Percentiles rank a stretch among this genome's conserved stretches.
These are phyloP conservation scores for Neurospora sp. DNA, from an alignment of 495 filamentous ascomycete species.

Conservation along the genomic window DNA sequence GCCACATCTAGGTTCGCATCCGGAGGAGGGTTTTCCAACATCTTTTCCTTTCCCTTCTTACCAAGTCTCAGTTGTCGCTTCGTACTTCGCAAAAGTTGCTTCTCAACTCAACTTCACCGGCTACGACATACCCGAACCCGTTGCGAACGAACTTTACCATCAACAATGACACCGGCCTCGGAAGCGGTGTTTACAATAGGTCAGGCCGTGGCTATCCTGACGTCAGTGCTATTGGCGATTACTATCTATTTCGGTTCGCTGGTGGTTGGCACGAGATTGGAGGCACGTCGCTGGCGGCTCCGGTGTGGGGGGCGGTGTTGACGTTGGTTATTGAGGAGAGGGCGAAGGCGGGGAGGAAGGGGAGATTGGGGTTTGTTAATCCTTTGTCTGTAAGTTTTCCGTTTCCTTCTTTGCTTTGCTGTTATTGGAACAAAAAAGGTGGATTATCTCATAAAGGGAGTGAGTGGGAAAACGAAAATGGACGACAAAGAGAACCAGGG, in stretches of 20 bases:
- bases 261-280: constrained; percentile 33
- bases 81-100: constrained; percentile 46
- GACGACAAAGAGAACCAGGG: not conserved
- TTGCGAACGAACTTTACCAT: not conserved
- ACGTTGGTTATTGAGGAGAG: constrained; percentile 56
- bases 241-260: constrained; percentile 38
- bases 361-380: constrained; percentile 38
- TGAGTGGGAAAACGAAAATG: not conserved
- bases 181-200: constrained; percentile 39
- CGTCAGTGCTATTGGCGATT: constrained; percentile 53
- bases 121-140: constrained; percentile 14
- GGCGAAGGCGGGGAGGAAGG: constrained; percentile 39
- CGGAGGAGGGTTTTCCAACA: constrained; percentile 61
- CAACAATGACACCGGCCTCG: constrained; percentile 7
- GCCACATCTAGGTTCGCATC: constrained; percentile 38
- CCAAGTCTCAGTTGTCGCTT: constrained; percentile 42
- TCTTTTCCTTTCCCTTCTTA: constrained; percentile 49
- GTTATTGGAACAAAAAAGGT: not conserved
- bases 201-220: constrained; percentile 56
- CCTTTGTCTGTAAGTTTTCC: constrained; percentile 49
- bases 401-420: not conserved
- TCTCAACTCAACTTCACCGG: constrained; percentile 4
- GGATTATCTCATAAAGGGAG: too few relatives aligned
- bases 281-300: constrained; percentile 51
- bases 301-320: constrained; percentile 47